A percentile compares a stretch with the other conserved stretches of the same genome.
phyloP scores from a whole-genome alignment of 2,329 filamentous ascomycete genomes.

The Fusarium luffae region DNA sequence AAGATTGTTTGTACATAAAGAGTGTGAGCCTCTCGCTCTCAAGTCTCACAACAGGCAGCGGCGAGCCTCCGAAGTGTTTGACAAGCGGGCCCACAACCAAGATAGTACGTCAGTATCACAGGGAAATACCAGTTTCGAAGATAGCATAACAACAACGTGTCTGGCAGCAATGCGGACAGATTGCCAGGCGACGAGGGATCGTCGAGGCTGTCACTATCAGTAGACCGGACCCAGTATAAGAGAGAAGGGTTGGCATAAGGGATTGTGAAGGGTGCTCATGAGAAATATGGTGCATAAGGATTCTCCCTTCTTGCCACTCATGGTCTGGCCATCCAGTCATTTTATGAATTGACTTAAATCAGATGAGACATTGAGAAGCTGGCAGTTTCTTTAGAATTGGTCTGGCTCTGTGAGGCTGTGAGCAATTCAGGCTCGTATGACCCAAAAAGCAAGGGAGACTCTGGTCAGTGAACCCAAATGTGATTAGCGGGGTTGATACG shows the following conservation, averaged over 20 bases:
- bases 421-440: conserved; percentile 31
- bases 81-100: conserved; percentile 7
- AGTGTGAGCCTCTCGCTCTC: conserved; percentile 1
- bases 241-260: conserved; percentile 26
- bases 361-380: conserved; percentile 35
- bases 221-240: not conserved
- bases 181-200: not conserved
- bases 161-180: not conserved
- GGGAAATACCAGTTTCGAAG: not conserved
- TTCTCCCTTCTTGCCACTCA: conserved; percentile 21
- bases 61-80: conserved; percentile 17
- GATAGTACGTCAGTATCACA: conserved; percentile 12
- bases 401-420: conserved; percentile 6
- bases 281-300: conserved; percentile 18
- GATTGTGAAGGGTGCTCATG: conserved; percentile 16
- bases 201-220: not conserved
- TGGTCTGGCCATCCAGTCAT: conserved; percentile 4
- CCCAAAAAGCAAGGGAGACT: conserved; percentile 41
- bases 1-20: conserved; percentile 1
- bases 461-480: conserved; percentile 21
- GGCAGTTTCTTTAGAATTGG: conserved; percentile 10
- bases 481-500: conserved; percentile 30
- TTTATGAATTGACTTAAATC: not conserved
- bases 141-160: not conserved
- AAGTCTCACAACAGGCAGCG: conserved; percentile 37